phyloP scores from a whole-genome alignment of 2,329 filamentous ascomycete species.

The Botryotinia globosa region DNA sequence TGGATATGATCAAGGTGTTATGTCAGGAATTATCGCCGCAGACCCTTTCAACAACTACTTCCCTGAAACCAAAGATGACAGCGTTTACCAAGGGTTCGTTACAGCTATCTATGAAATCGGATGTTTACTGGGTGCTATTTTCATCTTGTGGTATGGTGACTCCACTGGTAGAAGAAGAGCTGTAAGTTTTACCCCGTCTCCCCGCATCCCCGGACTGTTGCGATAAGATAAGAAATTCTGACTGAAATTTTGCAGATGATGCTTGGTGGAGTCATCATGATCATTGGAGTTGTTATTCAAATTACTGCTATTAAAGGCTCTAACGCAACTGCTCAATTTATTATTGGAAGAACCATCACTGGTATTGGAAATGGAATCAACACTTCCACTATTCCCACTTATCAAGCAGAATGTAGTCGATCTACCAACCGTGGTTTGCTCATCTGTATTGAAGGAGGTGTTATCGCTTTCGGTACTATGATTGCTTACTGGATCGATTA shows the following conservation, averaged over 20 bases:
- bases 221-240: constrained; percentile 44
- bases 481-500: constrained; percentile 99
- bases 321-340: constrained; percentile 51
- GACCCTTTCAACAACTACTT: constrained; percentile 83
- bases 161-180: constrained; percentile 54
- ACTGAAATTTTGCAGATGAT: constrained; percentile 44
- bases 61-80: constrained; percentile 53
- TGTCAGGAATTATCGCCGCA: constrained; percentile 69
- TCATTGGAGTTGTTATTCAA: constrained; percentile 52
- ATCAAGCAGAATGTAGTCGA: constrained; percentile 57
- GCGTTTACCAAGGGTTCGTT: constrained; percentile 46
- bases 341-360: constrained; percentile 50
- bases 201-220: constrained; percentile 25
- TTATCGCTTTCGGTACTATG: constrained; percentile 63
- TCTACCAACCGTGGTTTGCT: constrained; percentile 47
- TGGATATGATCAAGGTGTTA: constrained; percentile 85
- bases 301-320: constrained; percentile 39
- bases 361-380: constrained; percentile 53
- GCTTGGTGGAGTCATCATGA: constrained; percentile 55
- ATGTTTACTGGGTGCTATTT: constrained; percentile 52
- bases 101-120: constrained; percentile 56
- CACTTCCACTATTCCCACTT: constrained; percentile 53
- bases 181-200: constrained; percentile 42
- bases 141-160: constrained; percentile 51
- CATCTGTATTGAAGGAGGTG: constrained; percentile 54